Base-by-base conservation (phyloP, 2,329 filamentous ascomycete species). In the Epicoccum nigrum region DNA sequence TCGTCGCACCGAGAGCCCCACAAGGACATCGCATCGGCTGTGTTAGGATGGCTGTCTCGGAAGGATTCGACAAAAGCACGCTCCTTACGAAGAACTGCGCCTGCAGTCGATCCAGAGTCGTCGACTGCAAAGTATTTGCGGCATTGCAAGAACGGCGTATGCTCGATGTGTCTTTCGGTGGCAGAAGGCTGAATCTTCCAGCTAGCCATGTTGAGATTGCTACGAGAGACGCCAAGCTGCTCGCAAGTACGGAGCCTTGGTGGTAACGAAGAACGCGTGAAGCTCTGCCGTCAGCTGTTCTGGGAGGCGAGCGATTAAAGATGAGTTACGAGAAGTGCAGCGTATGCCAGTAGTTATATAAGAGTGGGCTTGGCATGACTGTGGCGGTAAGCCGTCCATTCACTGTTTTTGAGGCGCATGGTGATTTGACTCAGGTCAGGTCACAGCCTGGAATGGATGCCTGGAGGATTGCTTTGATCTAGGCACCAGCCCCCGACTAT, bases 51-150 rank as follows among this genome's bases (percentile, higher is more conserved):
- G 11, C 45, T 45, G 9, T 38, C 16, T 2, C 31, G 56, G 2
- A 68, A 41, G 1, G 42, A 32, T 21, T 59, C 50, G 4, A 68
- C 63, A 32, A 64, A 64, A 9, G 37, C 47, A 7, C 55, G 51
- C 27, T 67, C 56, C 43, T 47, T 41, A n/a, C 40, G 37, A 2
- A 59, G 40, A 16, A 69, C 60, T 4, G 51, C 37, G 12, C 59
- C 54, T 4, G 39, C 34, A 8, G 65, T 69, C 8, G 67, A 70
- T 1, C 67, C 67, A 2, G 66, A 71, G 12, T 69, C 64, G 43
- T 72, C 69, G 17, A 70, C 64, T 17, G 70, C 70, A 41, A 70
- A 70, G 53, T 67, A 69, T 37, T 67, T 67, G 33, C 60, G 60
- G 15, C 61, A 51, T 16, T 47, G 34, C 1, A 59, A 27, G 17